Conservation (phyloP, 176 grass and related monocot genomes). For the maize (Zea mays) region Zm-B73-REFERENCE-NAM-5.0 NC_050096.1:21048501-21049000, state of each 20-base stretch:
- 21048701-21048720: neutral
- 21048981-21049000: neutral
- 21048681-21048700: neutral
- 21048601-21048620: neutral
- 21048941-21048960: neutral
- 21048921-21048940: neutral
- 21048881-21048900: neutral
- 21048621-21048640: neutral
- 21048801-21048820: neutral
- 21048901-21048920: neutral
- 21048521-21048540: neutral
- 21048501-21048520: constrained; percentile 1
- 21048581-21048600: neutral
- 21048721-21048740: constrained; percentile 4
- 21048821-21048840: neutral
- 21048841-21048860: constrained; percentile 21
- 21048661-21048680: neutral
- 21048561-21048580: constrained; percentile 5
- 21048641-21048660: neutral
- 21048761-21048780: constrained; percentile 14
- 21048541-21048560: neutral
- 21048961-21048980: neutral
- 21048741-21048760: neutral
- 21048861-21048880: constrained; percentile 3
- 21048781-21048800: neutral